Percentiles rank a stretch among this genome's conserved stretches.
These are phyloP conservation scores for Sordariomycetes sp. DNA, from an alignment of 2,329 filamentous ascomycete species.

Conservation along the genomic window DNA sequence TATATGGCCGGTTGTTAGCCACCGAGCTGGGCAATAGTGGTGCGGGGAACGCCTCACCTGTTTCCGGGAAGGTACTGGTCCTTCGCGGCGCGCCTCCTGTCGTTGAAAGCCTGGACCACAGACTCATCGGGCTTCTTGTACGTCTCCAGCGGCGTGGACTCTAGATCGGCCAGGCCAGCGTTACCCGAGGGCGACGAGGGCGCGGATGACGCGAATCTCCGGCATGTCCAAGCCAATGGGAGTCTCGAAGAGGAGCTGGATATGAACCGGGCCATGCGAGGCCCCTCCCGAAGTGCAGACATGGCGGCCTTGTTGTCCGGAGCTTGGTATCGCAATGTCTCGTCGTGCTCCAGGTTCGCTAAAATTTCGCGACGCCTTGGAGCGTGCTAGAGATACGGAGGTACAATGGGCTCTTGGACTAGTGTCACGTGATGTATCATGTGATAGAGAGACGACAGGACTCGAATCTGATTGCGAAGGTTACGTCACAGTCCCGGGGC, in stretches of 20 bases:
- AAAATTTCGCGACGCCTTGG: not conserved
- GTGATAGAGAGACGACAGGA: not conserved
- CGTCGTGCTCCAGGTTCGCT: not conserved
- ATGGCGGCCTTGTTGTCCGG: conserved; percentile 15
- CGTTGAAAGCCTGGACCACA: conserved; percentile 25
- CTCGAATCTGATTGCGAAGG: not conserved
- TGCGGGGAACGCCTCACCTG: conserved; percentile 21
- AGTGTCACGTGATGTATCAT: not conserved
- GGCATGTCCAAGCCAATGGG: conserved; percentile 10
- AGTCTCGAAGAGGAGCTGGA: conserved; percentile 2
- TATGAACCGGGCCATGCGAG: conserved; percentile 17
- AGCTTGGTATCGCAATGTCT: not conserved
- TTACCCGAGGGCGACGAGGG: conserved; percentile 7
- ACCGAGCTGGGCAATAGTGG: not conserved
- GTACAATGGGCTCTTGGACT: not conserved
- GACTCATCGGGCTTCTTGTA: conserved; percentile 22
- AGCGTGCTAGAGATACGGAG: not conserved
- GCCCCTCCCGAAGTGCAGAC: conserved; percentile 26
- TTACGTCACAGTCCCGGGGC: too few species aligned
- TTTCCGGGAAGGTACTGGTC: conserved; percentile 28
- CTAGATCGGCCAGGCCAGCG: conserved; percentile 6
- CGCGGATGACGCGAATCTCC: conserved; percentile 13
- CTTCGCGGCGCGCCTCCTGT: conserved; percentile 19
- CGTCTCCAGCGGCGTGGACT: not conserved
- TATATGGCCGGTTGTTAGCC: conserved; percentile 19